Conservation (phyloP, 352 stramenopile species). For the Pythium brassicae region DNA sequence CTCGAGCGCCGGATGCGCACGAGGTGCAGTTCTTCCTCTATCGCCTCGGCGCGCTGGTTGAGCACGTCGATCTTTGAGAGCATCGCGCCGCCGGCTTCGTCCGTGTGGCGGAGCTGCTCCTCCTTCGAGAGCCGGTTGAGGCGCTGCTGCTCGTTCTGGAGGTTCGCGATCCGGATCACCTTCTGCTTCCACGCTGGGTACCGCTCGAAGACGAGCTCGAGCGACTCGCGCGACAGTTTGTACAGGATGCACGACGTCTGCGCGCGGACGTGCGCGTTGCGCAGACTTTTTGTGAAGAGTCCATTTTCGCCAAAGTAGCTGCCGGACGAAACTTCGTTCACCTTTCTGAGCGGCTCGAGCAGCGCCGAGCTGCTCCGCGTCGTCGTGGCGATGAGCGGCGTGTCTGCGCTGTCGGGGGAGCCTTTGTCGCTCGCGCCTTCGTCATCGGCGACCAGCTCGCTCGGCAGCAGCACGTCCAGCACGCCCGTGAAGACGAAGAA, state of each 20-base stretch:
- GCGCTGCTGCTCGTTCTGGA: conserved; percentile 39
- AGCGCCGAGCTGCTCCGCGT: no score
- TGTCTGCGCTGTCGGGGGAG: no score
- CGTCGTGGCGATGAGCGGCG: no score
- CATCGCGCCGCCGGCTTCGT: conserved; percentile 16
- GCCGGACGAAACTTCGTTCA: conserved; percentile 31
- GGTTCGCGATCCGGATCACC: conserved; percentile 37
- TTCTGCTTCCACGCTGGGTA: conserved; percentile 45
- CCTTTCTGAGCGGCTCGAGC: conserved; percentile 16
- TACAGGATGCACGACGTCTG: conserved; percentile 49
- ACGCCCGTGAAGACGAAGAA: conserved; percentile 54
- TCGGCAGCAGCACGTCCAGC: conserved; percentile 29
- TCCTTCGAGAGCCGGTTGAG: conserved; percentile 12
- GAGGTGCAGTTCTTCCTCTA: conserved; percentile 20
- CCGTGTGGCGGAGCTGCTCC: conserved; percentile 3
- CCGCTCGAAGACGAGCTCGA: conserved; percentile 45
- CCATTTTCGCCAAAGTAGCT: conserved; percentile 40
- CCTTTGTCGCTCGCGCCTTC: not conserved
- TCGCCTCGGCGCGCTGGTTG: not conserved
- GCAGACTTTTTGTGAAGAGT: conserved; percentile 28
- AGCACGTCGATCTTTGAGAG: conserved; percentile 2
- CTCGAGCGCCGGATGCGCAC: conserved; percentile 16
- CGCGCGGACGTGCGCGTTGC: conserved; percentile 33
- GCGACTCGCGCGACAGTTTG: conserved; percentile 30
- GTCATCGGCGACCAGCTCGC: no score